These are phyloP conservation scores for Lineolata rhizophorae DNA, from an alignment of 495 filamentous ascomycete genomes.

Conservation along the genomic window DNA sequence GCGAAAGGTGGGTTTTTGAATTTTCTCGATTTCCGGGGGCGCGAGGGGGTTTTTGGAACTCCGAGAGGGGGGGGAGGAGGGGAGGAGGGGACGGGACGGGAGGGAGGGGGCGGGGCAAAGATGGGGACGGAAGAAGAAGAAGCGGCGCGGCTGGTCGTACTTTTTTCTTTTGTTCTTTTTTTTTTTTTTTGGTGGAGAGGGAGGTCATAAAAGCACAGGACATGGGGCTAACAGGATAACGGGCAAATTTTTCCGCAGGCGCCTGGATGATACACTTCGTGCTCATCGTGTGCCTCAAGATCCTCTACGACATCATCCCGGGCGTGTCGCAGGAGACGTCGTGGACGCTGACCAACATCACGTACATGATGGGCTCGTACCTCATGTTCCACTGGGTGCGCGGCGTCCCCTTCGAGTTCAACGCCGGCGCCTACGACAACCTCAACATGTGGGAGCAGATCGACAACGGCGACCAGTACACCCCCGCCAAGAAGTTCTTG, in stretches of 20 bases:
- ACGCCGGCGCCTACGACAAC: slow-evolving; percentile 96
- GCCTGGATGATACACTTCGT: slow-evolving; percentile 96
- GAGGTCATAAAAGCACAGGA: no score
- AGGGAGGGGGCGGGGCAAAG: no score
- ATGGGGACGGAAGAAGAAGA: no score
- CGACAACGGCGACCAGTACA: slow-evolving; percentile 97
- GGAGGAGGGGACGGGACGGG: no score
- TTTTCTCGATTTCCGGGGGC: background rate
- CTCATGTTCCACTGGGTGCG: slow-evolving; percentile 99
- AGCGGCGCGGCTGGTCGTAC: no score
- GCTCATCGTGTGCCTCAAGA: slow-evolving; percentile 71
- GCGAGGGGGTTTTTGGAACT: background rate
- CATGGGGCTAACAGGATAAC: no score
- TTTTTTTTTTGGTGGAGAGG: no score
- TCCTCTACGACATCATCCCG: slow-evolving; percentile 87
- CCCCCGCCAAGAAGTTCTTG: slow-evolving; percentile 93
- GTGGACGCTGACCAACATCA: slow-evolving; percentile 96
- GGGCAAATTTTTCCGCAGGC: no score
- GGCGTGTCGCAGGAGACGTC: slow-evolving; percentile 91
- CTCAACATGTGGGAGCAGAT: slow-evolving; percentile 99
- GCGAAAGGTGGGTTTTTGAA: slow-evolving; percentile 63
- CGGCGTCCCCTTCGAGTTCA: slow-evolving; percentile 97
- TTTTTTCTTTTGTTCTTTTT: no score
- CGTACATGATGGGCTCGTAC: slow-evolving; percentile 96
- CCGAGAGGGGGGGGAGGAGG: background rate